Base-by-base conservation (phyloP, 2,329 filamentous ascomycete species). In the Achaetomium macrosporum region DNA sequence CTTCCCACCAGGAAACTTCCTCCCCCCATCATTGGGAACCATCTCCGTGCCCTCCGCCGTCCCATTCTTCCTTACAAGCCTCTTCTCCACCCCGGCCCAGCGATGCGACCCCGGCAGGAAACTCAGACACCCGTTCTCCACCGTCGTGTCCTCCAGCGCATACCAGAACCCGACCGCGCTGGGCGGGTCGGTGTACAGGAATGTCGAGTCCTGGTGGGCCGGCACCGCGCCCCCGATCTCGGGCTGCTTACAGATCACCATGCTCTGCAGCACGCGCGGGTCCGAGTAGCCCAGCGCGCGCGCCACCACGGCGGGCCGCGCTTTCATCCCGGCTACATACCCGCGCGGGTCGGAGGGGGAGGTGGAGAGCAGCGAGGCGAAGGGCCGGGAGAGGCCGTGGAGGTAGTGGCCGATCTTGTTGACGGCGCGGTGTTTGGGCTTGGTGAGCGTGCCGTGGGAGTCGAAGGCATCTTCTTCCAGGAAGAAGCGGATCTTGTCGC, bases 161-260 rank as follows among this genome's bases (percentile, higher is more conserved):
- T 96, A 95, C 93, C 93, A 99, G 73, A 92, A 97, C 0, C 93
- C 93, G 2, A 97, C 88, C 0, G 93, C 93, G 37, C 82, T 88
- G 1, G 92, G 92, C 36, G 89, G 87, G 59, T 90, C 75, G 1
- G 93, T 97, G 68, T 95, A 97, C 57, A 99, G 63, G 62, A 97
- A 99, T 1, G 90, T 91, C 59, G 82, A 89, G 70, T 97, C 92
- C 72, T 96, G 91, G 68, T 99, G 93, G 19, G 90, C 83, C 1
- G 87, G 90, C 41, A 97, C 93, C 2, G 88, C 87, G 19, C 88
- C 92, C 29, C 93, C 93, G 49, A 97, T 96, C 71, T 95, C 89
- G 19, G 93, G 91, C 72, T 96, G 92, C 71, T 99, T 99, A 81
- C 90, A 96, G 63, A 99, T 97, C 29, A 97, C 79, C 93, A 99